Conservation (phyloP, 345 rosid species). For the Kandelia obovata region DNA sequence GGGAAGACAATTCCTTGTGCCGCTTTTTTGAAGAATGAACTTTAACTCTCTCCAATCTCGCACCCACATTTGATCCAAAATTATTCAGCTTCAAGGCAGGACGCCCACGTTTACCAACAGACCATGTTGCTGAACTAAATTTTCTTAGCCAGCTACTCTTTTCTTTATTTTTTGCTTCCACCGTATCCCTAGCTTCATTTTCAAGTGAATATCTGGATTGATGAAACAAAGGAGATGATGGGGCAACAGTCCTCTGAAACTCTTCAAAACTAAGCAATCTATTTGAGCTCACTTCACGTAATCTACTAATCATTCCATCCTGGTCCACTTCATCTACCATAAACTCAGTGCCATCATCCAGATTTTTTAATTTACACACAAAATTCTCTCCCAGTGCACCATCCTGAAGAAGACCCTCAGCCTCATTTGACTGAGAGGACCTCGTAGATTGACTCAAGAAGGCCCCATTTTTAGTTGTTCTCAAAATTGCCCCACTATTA, state of each 20-base stretch:
- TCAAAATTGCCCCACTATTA: constrained; percentile 35
- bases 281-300: constrained; percentile 38
- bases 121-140: constrained; percentile 34
- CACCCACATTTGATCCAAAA: constrained; percentile 23
- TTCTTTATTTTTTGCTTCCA: constrained; percentile 27
- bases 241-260: constrained; percentile 28
- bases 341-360: constrained; percentile 37
- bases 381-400: constrained; percentile 17
- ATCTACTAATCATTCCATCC: constrained; percentile 26
- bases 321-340: constrained; percentile 27
- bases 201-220: constrained; percentile 11
- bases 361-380: constrained; percentile 27
- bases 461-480: constrained; percentile 28
- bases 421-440: constrained; percentile 28
- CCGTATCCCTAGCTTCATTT: constrained; percentile 17
- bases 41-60: constrained; percentile 31
- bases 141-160: constrained; percentile 52
- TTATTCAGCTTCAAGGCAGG: constrained; percentile 21
- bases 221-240: constrained; percentile 27
- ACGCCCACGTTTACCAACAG: constrained; percentile 28
- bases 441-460: constrained; percentile 24
- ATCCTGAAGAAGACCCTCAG: constrained; percentile 26
- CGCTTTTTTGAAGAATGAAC: constrained; percentile 35
- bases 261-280: constrained; percentile 49
- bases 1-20: constrained; percentile 24